Evolutionary conservation across 768 basidiomycete species (phyloP).

Genomic region (Crepidotus variabilis): DNA sequence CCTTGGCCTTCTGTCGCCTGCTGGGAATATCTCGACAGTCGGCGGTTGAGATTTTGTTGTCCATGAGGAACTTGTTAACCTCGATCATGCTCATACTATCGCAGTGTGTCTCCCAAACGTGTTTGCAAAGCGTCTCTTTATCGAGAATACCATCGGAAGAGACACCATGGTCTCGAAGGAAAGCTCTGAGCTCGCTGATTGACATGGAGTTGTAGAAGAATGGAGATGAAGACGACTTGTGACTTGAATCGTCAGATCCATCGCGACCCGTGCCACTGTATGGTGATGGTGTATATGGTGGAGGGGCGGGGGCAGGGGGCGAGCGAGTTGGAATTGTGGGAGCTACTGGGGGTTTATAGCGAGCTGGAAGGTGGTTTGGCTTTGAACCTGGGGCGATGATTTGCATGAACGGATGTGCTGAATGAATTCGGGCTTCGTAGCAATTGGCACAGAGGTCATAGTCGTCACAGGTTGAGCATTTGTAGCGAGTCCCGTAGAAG

Average conservation of each 20-base stretch:
- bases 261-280: not conserved
- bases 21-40: constrained; percentile 12
- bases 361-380: constrained; percentile 6
- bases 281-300: not conserved
- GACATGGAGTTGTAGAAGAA: constrained; percentile 16
- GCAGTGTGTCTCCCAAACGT: constrained; percentile 16
- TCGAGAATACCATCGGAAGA: constrained; percentile 13
- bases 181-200: constrained; percentile 13
- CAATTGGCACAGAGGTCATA: constrained; percentile 15
- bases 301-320: not conserved
- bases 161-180: constrained; percentile 12
- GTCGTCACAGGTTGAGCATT: constrained; percentile 14
- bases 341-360: constrained; percentile 1
- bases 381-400: constrained; percentile 7
- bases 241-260: not conserved
- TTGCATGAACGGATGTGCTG: constrained; percentile 8
- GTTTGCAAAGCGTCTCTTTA: constrained; percentile 16
- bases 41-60: constrained; percentile 10
- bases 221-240: constrained; percentile 3
- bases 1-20: constrained; percentile 14
- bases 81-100: constrained; percentile 15
- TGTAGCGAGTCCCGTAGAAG: constrained; percentile 13
- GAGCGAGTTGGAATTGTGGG: constrained; percentile 2
- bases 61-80: constrained; percentile 12
- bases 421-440: constrained; percentile 11